Percentiles rank a stretch among this genome's conserved stretches.
Evolutionary conservation across 768 basidiomycete genomes (phyloP).

Genomic region (Hygrocybe coccinea): DNA sequence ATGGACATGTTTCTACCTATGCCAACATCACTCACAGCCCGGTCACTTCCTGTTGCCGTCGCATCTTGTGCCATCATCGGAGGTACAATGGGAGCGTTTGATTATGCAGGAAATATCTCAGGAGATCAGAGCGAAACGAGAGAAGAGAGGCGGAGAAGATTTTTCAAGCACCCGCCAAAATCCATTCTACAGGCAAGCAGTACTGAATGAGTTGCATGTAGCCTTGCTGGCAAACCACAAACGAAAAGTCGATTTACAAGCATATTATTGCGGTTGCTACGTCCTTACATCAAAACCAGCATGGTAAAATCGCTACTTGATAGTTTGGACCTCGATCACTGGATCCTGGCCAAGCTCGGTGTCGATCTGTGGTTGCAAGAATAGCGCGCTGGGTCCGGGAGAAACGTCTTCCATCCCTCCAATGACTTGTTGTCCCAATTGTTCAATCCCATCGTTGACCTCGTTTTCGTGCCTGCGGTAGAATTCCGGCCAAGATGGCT

Average conservation of each 20-base stretch:
- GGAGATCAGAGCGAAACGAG: conserved; percentile 41
- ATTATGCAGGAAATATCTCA: conserved; percentile 65
- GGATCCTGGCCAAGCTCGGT: conserved; percentile 4
- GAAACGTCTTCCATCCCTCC: not conserved
- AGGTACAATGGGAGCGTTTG: conserved; percentile 73
- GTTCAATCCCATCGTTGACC: not conserved
- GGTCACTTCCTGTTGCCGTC: conserved; percentile 78
- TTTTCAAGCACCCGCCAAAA: conserved; percentile 73
- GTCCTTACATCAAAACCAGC: not conserved
- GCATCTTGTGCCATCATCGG: conserved; percentile 77
- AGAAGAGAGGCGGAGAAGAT: conserved; percentile 70
- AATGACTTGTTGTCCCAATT: not conserved
- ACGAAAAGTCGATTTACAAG: not conserved
- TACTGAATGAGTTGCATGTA: not conserved
- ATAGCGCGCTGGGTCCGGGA: conserved; percentile 4
- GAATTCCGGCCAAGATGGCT: conserved; percentile 8
- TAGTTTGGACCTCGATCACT: not conserved
- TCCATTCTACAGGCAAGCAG: conserved; percentile 29
- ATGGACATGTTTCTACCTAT: not conserved
- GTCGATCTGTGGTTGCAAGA: conserved; percentile 10
- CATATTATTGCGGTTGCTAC: not conserved
- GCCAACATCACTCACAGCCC: conserved; percentile 43
- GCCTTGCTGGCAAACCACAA: not conserved
- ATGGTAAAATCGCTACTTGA: not conserved
- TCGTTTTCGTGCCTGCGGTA: not conserved